Percentiles rank a stretch among this genome's conserved stretches.
These are phyloP conservation scores for Trypanosoma boissoni DNA, from an alignment of 208 protist genomes.

Conservation along the genomic window DNA sequence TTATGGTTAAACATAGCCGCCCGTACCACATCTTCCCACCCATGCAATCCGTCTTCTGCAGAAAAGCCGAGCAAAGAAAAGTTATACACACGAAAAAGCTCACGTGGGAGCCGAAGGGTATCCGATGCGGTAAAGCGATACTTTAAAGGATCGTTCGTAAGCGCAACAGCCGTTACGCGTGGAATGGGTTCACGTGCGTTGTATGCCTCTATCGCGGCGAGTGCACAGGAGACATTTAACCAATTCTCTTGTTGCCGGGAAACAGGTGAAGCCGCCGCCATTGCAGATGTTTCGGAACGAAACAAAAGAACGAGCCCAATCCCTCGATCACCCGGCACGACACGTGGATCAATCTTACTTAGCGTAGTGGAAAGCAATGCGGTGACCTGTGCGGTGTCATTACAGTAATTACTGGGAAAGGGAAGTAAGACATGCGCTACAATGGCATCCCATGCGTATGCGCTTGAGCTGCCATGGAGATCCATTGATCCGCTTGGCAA, in stretches of 20 bases:
- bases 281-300: not conserved
- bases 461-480: too few species aligned
- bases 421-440: too few species aligned
- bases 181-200: not conserved
- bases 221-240: too few species aligned
- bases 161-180: conserved; percentile 8
- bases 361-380: too few species aligned
- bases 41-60: not conserved
- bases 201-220: not conserved
- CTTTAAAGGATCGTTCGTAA: conserved; percentile 6
- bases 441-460: too few species aligned
- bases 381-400: too few species aligned
- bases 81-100: conserved; percentile 13
- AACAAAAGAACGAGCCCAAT: too few species aligned
- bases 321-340: too few species aligned
- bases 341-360: too few species aligned
- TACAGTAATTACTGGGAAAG: too few species aligned
- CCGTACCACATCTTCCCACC: conserved; percentile 12
- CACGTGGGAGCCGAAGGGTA: conserved; percentile 2
- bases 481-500: too few species aligned
- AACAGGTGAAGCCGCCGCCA: conserved; percentile 15
- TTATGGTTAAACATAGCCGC: conserved; percentile 24
- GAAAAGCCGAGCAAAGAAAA: conserved; percentile 20
- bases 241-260: conserved; percentile 8
- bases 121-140: conserved; percentile 10